A percentile compares a stretch with the other conserved stretches of the same genome.
phyloP scores from a whole-genome alignment of 2,329 filamentous ascomycete species.

The Penicillium concentricum region DNA sequence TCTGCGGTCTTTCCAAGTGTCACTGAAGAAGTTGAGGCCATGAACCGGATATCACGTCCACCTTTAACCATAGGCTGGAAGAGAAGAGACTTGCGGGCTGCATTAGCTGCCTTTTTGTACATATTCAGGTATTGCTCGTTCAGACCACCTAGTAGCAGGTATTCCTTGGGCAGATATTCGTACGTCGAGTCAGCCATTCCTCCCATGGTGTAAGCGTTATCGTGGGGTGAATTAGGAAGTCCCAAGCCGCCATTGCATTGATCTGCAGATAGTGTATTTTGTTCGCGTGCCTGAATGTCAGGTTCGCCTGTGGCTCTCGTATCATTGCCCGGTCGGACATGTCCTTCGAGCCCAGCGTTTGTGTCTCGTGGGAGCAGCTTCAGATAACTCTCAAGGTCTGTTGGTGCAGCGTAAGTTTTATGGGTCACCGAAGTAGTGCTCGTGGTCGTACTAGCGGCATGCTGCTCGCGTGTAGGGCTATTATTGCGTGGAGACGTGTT shows the following conservation, averaged over 20 bases:
- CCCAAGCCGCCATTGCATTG: slow-evolving; percentile 43
- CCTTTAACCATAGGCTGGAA: slow-evolving; percentile 48
- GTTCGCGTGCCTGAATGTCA: slow-evolving; percentile 4
- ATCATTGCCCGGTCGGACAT: slow-evolving; percentile 31
- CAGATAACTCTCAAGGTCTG: slow-evolving; percentile 26
- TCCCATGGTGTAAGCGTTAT: slow-evolving; percentile 45
- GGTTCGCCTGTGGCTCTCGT: slow-evolving; percentile 9
- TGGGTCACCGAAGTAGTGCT: slow-evolving; percentile 1
- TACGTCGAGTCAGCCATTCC: slow-evolving; percentile 50
- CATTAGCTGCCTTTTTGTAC: slow-evolving; percentile 44
- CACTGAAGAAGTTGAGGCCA: slow-evolving; percentile 32
- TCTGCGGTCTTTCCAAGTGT: slow-evolving; percentile 21
- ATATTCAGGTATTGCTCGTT: slow-evolving; percentile 44
- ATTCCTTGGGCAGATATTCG: slow-evolving; percentile 53
- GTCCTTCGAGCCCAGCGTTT: slow-evolving; percentile 20
- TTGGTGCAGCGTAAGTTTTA: slow-evolving; percentile 15
- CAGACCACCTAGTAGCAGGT: slow-evolving; percentile 47
- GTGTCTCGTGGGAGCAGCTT: slow-evolving; percentile 25
- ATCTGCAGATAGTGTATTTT: slow-evolving; percentile 12
- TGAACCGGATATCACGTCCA: slow-evolving; percentile 42
- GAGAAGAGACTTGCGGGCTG: slow-evolving; percentile 42
- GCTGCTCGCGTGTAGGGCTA: slow-evolving; percentile 10
- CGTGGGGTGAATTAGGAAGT: slow-evolving; percentile 31
- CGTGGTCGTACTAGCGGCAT: slow-evolving; percentile 1
- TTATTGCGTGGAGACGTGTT: slow-evolving; percentile 17